Conservation (phyloP, 2,329 filamentous ascomycete genomes). For the Penicillium polonicum region DNA sequence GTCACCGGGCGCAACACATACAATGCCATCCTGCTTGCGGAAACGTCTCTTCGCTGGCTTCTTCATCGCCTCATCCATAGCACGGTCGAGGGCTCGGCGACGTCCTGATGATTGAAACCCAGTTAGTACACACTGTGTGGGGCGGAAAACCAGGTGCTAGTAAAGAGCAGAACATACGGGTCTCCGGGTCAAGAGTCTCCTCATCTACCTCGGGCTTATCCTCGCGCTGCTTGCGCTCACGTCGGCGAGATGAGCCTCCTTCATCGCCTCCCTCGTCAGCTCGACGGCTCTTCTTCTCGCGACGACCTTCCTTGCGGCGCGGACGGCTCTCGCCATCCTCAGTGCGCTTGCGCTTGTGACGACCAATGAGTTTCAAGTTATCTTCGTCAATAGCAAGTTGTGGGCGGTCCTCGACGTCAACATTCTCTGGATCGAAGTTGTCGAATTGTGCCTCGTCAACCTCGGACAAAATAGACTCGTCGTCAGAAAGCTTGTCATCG, state of each 20-base stretch:
- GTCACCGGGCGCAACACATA: constrained; percentile 46
- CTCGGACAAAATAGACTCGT: constrained; percentile 63
- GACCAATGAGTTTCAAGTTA: constrained; percentile 60
- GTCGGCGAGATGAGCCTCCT: constrained; percentile 49
- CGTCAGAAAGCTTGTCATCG: constrained; percentile 53
- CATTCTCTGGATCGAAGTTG: constrained; percentile 61
- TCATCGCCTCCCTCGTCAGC: constrained; percentile 62
- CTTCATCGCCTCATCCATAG: constrained; percentile 86
- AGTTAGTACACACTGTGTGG: background rate
- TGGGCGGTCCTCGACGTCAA: constrained; percentile 61
- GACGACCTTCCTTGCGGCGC: constrained; percentile 63
- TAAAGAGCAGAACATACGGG: constrained; percentile 56
- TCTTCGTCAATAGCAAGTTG: constrained; percentile 60
- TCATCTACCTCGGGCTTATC: constrained; percentile 63
- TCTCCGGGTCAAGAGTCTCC: constrained; percentile 76
- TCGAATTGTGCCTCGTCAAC: constrained; percentile 65
- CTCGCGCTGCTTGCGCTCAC: constrained; percentile 52
- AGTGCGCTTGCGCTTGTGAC: constrained; percentile 63
- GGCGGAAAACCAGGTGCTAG: background rate
- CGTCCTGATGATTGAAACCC: constrained; percentile 50
- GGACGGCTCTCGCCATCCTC: constrained; percentile 64
- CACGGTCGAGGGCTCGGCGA: constrained; percentile 77
- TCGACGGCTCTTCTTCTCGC: constrained; percentile 65
- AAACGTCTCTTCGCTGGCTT: constrained; percentile 68
- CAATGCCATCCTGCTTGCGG: constrained; percentile 83